Percentiles rank a stretch among this genome's conserved stretches.
Conservation (phyloP, 768 basidiomycete genomes). For the Panus rudis region DNA sequence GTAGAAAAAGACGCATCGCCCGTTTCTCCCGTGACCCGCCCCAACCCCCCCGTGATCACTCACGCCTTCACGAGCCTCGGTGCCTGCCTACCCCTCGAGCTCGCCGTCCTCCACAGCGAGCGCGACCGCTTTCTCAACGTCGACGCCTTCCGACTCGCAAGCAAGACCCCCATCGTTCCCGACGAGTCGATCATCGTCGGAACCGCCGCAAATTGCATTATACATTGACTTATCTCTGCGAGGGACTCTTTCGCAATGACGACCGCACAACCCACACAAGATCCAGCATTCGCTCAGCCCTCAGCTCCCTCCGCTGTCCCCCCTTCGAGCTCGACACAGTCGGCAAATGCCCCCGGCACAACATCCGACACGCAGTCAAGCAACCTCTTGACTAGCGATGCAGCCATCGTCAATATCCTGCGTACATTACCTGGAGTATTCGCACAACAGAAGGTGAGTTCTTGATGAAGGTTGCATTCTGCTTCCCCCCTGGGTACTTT, state of each 20-base stretch:
- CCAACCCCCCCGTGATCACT: slow-evolving; percentile 37
- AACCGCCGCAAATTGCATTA: slow-evolving; percentile 1
- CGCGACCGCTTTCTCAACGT: slow-evolving; percentile 7
- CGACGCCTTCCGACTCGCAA: not conserved
- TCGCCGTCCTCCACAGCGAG: slow-evolving; percentile 12
- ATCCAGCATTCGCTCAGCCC: slow-evolving; percentile 12
- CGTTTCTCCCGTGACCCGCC: slow-evolving; percentile 35
- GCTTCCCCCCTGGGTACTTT: slow-evolving; percentile 5
- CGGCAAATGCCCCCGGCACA: slow-evolving; percentile 6
- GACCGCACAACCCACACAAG: slow-evolving; percentile 15
- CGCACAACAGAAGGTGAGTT: slow-evolving; percentile 38
- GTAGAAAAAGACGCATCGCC: slow-evolving; percentile 36
- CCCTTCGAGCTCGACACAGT: not conserved
- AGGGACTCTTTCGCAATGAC: slow-evolving; percentile 8
- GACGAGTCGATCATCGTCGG: not conserved
- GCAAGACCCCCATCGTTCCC: not conserved
- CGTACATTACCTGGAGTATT: slow-evolving; percentile 49
- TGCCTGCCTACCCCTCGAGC: slow-evolving; percentile 12
- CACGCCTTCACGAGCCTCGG: slow-evolving; percentile 11
- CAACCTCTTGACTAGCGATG: too few species aligned
- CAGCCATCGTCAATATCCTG: slow-evolving; percentile 56
- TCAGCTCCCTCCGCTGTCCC: not conserved
- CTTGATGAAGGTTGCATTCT: slow-evolving; percentile 6
- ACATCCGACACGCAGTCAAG: slow-evolving; percentile 29
- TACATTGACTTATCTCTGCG: slow-evolving; percentile 1